Conservation (phyloP, 306 rosid genomes). For the Herpetospermum pedunculosum region DNA sequence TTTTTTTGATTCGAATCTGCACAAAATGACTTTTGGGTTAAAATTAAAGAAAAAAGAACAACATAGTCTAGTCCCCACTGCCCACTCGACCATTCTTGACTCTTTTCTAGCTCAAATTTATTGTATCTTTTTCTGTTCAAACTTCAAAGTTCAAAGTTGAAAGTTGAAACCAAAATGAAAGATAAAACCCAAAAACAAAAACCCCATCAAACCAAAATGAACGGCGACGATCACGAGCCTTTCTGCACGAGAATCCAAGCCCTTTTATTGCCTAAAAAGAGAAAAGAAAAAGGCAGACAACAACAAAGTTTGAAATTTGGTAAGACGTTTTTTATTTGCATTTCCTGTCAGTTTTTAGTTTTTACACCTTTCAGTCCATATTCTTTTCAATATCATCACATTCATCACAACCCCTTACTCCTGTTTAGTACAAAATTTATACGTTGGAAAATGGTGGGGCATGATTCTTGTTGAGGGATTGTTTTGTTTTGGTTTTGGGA, state of each 20-base stretch:
- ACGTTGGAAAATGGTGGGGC: background rate
- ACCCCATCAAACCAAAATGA: background rate
- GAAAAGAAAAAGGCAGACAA: background rate
- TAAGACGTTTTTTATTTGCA: background rate
- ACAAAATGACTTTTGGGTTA: slow-evolving; percentile 15
- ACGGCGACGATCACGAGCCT: slow-evolving; percentile 10
- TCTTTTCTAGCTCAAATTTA: background rate
- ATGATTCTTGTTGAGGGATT: background rate
- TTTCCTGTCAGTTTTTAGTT: background rate
- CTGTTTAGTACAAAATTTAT: background rate
- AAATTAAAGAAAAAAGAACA: background rate
- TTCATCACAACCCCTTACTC: background rate
- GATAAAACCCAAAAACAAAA: background rate
- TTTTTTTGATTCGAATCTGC: slow-evolving; percentile 10
- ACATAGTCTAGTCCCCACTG: background rate
- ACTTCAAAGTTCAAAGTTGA: too few relatives aligned
- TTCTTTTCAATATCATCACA: background rate
- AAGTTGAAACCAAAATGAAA: too few relatives aligned
- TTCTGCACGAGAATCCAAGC: slow-evolving; percentile 6
- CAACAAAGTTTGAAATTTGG: background rate
- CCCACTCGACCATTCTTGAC: background rate
- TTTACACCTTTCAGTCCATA: background rate
- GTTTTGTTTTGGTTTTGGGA: slow-evolving; percentile 4
- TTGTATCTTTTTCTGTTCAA: background rate
- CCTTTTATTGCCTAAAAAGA: background rate